Evolutionary conservation across 2,329 filamentous ascomycete genomes (phyloP).

Genomic region (Arachnopeziza araneosa): DNA sequence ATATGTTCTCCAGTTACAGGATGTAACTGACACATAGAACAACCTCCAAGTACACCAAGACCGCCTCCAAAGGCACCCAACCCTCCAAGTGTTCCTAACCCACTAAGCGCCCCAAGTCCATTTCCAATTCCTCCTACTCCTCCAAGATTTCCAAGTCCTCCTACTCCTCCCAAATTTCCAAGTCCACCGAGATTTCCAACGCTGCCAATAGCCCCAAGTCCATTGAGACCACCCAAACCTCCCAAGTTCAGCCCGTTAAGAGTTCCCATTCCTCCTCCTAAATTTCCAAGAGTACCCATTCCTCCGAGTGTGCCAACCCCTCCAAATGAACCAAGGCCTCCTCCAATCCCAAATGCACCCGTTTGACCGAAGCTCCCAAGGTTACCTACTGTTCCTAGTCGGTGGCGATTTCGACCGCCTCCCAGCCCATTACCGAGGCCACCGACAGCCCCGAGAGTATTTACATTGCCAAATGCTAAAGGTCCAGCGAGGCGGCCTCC

Average conservation of each 20-base stretch:
- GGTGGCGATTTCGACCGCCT: neutral
- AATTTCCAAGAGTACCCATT: too few relatives aligned
- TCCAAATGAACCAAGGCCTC: too few relatives aligned
- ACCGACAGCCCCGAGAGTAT: neutral
- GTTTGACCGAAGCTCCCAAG: neutral
- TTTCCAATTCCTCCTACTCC: neutral
- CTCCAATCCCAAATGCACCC: neutral
- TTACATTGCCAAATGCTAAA: neutral
- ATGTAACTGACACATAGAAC: neutral
- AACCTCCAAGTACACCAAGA: neutral
- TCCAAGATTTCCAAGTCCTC: neutral
- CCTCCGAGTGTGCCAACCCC: too few relatives aligned
- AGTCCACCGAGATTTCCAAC: neutral
- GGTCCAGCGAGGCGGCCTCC: neutral
- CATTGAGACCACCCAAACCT: too few relatives aligned
- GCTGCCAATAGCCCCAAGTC: too few relatives aligned
- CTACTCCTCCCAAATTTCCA: neutral
- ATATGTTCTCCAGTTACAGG: neutral
- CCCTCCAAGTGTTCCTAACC: neutral
- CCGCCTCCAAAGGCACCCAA: neutral
- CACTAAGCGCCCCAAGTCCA: neutral
- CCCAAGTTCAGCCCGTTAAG: too few relatives aligned
- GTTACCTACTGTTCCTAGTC: neutral
- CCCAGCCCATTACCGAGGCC: neutral
- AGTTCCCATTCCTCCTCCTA: too few relatives aligned